Evolutionary conservation across 352 stramenopile genomes (phyloP).

Genomic region (Globisporangium apiculatum): DNA sequence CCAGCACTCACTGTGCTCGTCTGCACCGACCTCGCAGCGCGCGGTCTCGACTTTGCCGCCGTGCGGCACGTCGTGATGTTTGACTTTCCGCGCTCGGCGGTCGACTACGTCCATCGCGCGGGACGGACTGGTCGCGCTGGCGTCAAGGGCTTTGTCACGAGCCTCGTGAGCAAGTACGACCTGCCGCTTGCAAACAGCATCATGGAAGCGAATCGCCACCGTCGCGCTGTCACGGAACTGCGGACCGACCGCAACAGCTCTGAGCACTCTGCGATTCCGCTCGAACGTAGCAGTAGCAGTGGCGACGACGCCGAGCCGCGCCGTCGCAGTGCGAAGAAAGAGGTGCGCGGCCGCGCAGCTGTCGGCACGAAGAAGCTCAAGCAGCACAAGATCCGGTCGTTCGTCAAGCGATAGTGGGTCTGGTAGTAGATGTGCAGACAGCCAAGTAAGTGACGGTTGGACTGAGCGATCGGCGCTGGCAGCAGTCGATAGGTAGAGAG

Average conservation of each 20-base stretch:
- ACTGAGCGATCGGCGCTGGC: background rate
- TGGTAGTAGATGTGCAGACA: background rate
- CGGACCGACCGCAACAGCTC: constrained; percentile 3
- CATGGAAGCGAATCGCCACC: constrained; percentile 53
- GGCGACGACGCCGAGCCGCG: background rate
- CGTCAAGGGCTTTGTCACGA: constrained; percentile 56
- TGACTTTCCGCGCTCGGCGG: constrained; percentile 89
- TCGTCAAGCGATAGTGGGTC: constrained; percentile 5
- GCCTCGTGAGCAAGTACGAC: constrained; percentile 72
- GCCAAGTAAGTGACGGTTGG: background rate
- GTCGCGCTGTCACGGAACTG: constrained; percentile 50
- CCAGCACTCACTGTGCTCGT: constrained; percentile 71
- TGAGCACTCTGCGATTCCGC: constrained; percentile 13
- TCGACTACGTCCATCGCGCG: constrained; percentile 92
- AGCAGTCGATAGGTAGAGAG: background rate
- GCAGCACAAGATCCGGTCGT: constrained; percentile 45
- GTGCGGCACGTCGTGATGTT: constrained; percentile 92
- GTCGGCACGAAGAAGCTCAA: constrained; percentile 53
- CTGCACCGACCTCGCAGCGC: constrained; percentile 90
- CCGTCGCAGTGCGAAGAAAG: constrained; percentile 8
- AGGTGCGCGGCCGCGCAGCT: constrained; percentile 11
- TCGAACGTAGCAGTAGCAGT: constrained; percentile 3
- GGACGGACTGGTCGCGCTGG: constrained; percentile 62
- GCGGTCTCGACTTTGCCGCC: constrained; percentile 86
- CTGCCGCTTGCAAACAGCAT: constrained; percentile 51